Evolutionary conservation across 140 eudicot species (phyloP), one percentile per base, ranked within the genome.

Genomic region (Ambrosia hybrid): DNA sequence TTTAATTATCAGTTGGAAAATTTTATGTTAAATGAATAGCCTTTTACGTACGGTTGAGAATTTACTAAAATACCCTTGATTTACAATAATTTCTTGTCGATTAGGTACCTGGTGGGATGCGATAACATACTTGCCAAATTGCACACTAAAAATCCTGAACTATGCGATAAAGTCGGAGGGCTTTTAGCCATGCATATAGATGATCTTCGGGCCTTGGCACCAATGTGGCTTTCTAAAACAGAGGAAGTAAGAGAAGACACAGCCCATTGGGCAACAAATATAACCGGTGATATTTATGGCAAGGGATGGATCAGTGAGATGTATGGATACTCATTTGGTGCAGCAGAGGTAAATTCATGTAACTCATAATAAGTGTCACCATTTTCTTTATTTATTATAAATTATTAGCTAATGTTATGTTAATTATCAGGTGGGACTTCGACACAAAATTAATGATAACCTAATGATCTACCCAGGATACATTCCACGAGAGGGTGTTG

Each of bases 291-390:
- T 61, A 90, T 90, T 62, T 94, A 88, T 74, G 96, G 89, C 13
- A 66, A 79, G 38, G 97, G 99, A n/a, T 94, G 99, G 99, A 94
- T 94, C 55, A 94, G 99, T 65, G 97, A 94, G 92, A 94, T 94
- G 99, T 94, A 94, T 72, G 99, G 97, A 66, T 94, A 94, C 86
- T 90, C 97, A 82, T 94, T 94, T 57, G 99, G 96, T 65, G 99
- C 99, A 57, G 91, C 99, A 21, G 97, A 94, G 85, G 99, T 94
- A 76, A 73, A 49, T 68, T 65, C 26, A 21, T 43, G 21, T 12
- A 71, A 67, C 5, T 48, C 11, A 64, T 14, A 7, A 64, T 6
- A 38, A 13, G 2, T 41, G n/a, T 64, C 9, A 39, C 52, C 52
- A 1, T 67, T 52, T 56, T 34, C 45, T 45, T 45, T 62, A 33